Evolutionary conservation across 2,329 filamentous ascomycete species (phyloP).

Genomic region (Claviceps sp.): DNA sequence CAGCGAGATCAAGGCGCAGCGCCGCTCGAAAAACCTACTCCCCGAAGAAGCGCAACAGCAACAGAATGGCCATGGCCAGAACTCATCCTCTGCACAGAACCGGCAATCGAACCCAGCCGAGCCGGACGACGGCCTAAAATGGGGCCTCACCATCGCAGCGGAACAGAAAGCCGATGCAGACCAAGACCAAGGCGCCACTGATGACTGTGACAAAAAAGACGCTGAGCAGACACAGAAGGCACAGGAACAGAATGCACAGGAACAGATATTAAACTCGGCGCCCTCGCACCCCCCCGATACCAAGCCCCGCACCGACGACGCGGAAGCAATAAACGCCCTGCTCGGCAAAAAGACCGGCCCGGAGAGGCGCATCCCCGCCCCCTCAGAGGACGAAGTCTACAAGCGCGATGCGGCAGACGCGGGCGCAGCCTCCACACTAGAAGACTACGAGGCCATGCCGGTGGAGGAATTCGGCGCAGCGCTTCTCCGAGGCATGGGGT

Average conservation of each 20-base stretch:
- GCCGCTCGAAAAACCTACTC: constrained; percentile 40
- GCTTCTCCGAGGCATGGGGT: constrained; percentile 84
- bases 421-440: constrained; percentile 62
- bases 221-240: background rate
- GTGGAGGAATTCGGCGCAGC: constrained; percentile 93
- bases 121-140: constrained; percentile 20
- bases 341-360: constrained; percentile 34
- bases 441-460: constrained; percentile 77
- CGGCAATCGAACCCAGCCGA: background rate
- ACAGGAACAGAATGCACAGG: background rate
- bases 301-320: constrained; percentile 20
- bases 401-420: constrained; percentile 55
- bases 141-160: constrained; percentile 35
- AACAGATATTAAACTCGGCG: background rate
- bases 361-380: constrained; percentile 37
- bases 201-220: background rate
- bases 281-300: background rate
- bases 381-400: constrained; percentile 55
- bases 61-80: constrained; percentile 16
- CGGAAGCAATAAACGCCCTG: constrained; percentile 52
- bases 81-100: constrained; percentile 3
- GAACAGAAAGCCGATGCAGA: constrained; percentile 17
- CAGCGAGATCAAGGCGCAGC: constrained; percentile 34
- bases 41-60: constrained; percentile 40
- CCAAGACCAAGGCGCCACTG: background rate